phyloP scores from a whole-genome alignment of 805 yeast species.

The Wickerhamiella qilinensis region DNA sequence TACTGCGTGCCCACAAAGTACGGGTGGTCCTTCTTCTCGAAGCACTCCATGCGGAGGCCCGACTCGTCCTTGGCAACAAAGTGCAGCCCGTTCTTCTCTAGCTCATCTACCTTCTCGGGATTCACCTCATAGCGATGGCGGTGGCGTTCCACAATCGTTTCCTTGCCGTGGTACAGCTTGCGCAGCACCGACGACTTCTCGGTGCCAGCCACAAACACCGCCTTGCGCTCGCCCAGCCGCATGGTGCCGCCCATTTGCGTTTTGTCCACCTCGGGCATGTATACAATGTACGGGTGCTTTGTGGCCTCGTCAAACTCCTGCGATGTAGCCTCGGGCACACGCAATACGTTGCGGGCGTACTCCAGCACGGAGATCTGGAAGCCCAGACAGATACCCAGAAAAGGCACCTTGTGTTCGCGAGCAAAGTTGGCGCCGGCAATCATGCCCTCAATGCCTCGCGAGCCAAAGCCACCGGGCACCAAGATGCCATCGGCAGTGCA shows the following conservation, averaged over 20 bases:
- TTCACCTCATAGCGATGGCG: slow-evolving; percentile 97
- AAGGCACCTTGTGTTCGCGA: slow-evolving; percentile 88
- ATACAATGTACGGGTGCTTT: slow-evolving; percentile 61
- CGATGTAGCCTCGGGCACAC: slow-evolving; percentile 52
- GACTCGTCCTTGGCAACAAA: slow-evolving; percentile 91
- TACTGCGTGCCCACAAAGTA: slow-evolving; percentile 92
- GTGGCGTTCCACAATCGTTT: slow-evolving; percentile 76
- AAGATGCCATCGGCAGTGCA: slow-evolving; percentile 92
- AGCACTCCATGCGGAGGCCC: slow-evolving; percentile 83
- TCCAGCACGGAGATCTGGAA: slow-evolving; percentile 95
- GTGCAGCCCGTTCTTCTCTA: slow-evolving; percentile 65
- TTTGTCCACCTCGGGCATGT: slow-evolving; percentile 98
- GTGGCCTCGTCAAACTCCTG: slow-evolving; percentile 64
- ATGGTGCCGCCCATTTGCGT: slow-evolving; percentile 95
- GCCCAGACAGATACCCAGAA: slow-evolving; percentile 93
- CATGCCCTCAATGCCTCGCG: slow-evolving; percentile 98
- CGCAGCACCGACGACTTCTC: slow-evolving; percentile 56
- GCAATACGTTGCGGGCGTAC: slow-evolving; percentile 67
- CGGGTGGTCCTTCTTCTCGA: slow-evolving; percentile 76
- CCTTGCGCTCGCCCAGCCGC: slow-evolving; percentile 92
- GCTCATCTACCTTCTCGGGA: slow-evolving; percentile 54
- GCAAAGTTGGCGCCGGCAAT: slow-evolving; percentile 94
- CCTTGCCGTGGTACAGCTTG: slow-evolving; percentile 59
- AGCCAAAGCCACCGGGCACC: slow-evolving; percentile 97
- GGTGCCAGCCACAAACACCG: slow-evolving; percentile 54